A percentile compares a stretch with the other conserved stretches of the same genome.
Conservation (phyloP, 202 grass and related monocot species). For the Alloteropsis angusta region DNA sequence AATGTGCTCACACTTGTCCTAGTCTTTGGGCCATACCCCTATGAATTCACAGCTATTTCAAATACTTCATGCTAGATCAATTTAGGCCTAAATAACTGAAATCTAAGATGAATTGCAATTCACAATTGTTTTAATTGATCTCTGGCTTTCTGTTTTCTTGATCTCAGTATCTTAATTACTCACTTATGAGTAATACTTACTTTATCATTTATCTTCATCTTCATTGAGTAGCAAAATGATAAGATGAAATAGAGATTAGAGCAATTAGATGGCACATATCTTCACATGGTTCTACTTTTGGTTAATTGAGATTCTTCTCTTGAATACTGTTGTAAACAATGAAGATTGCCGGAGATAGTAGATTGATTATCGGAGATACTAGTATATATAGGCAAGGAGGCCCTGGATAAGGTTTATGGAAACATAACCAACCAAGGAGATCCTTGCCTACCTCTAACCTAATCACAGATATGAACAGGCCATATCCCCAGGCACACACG, state of each 20-base stretch:
- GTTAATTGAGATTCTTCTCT: background rate
- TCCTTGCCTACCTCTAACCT: too few species aligned
- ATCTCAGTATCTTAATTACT: background rate
- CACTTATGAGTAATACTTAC: background rate
- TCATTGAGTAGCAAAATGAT: background rate
- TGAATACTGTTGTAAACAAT: too few species aligned
- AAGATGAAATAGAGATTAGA: background rate
- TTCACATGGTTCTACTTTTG: background rate
- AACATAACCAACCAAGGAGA: too few species aligned
- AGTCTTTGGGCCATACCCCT: background rate
- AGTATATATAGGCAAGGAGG: too few species aligned
- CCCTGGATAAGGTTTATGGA: too few species aligned
- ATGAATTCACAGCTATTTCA: background rate
- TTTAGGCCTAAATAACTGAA: background rate
- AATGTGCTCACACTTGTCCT: background rate
- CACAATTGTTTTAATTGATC: background rate
- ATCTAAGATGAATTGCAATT: constrained; percentile 2
- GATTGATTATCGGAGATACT: too few species aligned
- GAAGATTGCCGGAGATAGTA: too few species aligned
- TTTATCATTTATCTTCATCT: background rate
- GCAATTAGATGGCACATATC: background rate
- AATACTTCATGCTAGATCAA: background rate
- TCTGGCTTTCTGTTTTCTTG: background rate
- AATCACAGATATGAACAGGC: too few species aligned
- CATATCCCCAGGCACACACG: too few species aligned